Evolutionary conservation across 345 rosid genomes (phyloP), one percentile per base, ranked within the genome.

Genomic region (Excoecaria agallocha): DNA sequence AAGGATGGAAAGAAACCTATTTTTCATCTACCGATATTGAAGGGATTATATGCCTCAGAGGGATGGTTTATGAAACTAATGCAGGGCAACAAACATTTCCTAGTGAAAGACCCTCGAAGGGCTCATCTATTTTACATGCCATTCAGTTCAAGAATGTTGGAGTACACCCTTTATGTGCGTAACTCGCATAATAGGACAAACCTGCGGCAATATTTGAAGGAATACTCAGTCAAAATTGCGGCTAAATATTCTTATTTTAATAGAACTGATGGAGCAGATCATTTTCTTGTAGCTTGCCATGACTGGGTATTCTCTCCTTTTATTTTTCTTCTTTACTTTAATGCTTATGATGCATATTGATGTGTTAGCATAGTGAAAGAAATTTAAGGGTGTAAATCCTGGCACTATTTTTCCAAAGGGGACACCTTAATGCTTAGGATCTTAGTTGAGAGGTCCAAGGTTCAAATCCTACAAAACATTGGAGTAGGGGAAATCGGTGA

Each of bases 1-100:
- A 89, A 83, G 71, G 98, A 95, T n/a, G 99, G 99, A 43, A 86
- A 57, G 68, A 92, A 84, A 37, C 99, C 99, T 5, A 87, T 91
- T 69, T 95, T 95, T 76, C 99, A 95, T 75, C 82, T 83, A 48
- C 97, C 98, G 6, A 84, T 92, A 85, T 87, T 95, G 22, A 95
- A 93, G 85, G 99, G 99, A 74, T 78, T 95, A 71, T 92, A 95
- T 81, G 99, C 98, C 63, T 95, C 99, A 3, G 99, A 95, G 55
- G 99, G 99, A 66, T 95, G 99, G 99, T 95, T 95, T 78, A 95
- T 95, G 99, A 95, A 92, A 83, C 85, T 92, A 78, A 87, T 92
- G 98, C 93, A 89, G 85, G 90, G 87, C 72, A 90, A 82, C 74
- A 91, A 84, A 77, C 96, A 41, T 66, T 91, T 83, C 75, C 70